phyloP scores from a whole-genome alignment of 2,329 filamentous ascomycete species.

The Colletotrichum musae region DNA sequence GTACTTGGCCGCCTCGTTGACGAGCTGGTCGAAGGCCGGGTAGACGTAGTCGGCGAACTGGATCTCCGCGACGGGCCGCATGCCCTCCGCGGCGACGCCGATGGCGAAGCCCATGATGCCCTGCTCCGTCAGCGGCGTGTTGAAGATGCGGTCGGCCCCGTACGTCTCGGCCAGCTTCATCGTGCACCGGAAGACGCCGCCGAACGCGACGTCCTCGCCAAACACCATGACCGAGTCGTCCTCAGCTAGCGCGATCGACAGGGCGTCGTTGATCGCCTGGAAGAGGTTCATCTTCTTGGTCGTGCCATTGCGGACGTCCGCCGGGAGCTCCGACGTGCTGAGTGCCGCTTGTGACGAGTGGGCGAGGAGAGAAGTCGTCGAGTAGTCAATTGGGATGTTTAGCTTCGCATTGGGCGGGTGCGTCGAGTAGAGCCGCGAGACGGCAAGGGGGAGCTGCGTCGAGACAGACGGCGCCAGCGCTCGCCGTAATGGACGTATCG shows the following conservation, averaged over 20 bases:
- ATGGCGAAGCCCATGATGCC: conserved; percentile 96
- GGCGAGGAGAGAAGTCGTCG: conserved; percentile 83
- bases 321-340: conserved; percentile 78
- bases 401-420: conserved; percentile 75
- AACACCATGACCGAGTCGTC: conserved; percentile 93
- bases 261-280: conserved; percentile 91
- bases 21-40: conserved; percentile 93
- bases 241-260: conserved; percentile 84
- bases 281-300: conserved; percentile 94
- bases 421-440: conserved; percentile 63
- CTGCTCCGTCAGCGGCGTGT: conserved; percentile 94
- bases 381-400: conserved; percentile 91
- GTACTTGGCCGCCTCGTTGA: conserved; percentile 93
- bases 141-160: conserved; percentile 92
- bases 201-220: conserved; percentile 97
- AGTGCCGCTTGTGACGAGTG: conserved; percentile 84
- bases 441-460: conserved; percentile 26
- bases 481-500: conserved; percentile 35
- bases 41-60: conserved; percentile 97
- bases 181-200: conserved; percentile 94
- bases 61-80: conserved; percentile 94
- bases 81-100: conserved; percentile 89
- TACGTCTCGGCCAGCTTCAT: conserved; percentile 92
- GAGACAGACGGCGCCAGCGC: conserved; percentile 37
- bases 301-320: conserved; percentile 74